phyloP scores from a whole-genome alignment of 139 green algal genomes.

The Auxenochlorella pyrenoidosa region DNA sequence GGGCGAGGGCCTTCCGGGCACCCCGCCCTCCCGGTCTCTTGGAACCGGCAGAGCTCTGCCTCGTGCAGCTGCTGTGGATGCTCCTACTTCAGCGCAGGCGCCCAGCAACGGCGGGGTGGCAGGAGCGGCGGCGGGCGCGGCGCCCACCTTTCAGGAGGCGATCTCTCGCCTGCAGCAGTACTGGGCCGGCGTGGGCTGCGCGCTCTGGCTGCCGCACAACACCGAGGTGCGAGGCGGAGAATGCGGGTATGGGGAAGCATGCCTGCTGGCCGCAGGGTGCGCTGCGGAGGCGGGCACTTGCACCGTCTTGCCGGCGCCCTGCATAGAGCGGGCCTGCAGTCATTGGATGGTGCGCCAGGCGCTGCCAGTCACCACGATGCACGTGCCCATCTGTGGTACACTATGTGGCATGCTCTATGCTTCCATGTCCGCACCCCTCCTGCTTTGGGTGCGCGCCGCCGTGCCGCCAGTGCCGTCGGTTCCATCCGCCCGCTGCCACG shows the following conservation, averaged over 20 bases:
- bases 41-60: neutral
- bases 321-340: too few relatives aligned
- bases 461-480: too few relatives aligned
- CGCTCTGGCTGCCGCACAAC: constrained; percentile 95
- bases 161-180: constrained; percentile 91
- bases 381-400: neutral
- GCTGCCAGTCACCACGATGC: too few relatives aligned
- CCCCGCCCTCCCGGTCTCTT: neutral
- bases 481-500: neutral
- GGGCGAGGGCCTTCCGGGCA: neutral
- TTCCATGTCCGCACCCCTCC: neutral
- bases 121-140: constrained; percentile 1
- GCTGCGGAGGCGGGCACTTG: too few relatives aligned
- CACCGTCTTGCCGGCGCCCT: too few relatives aligned
- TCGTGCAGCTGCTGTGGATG: constrained; percentile 7
- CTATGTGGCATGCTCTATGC: neutral
- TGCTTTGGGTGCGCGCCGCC: neutral
- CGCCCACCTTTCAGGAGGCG: constrained; percentile 93
- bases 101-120: neutral
- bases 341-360: too few relatives aligned
- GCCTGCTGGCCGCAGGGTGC: too few relatives aligned
- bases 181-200: constrained; percentile 89
- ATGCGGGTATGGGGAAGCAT: neutral
- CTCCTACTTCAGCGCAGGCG: neutral
- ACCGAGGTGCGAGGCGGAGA: constrained; percentile 81